Conservation (phyloP, 768 basidiomycete species). For the Xerocomus potaroensis region DNA sequence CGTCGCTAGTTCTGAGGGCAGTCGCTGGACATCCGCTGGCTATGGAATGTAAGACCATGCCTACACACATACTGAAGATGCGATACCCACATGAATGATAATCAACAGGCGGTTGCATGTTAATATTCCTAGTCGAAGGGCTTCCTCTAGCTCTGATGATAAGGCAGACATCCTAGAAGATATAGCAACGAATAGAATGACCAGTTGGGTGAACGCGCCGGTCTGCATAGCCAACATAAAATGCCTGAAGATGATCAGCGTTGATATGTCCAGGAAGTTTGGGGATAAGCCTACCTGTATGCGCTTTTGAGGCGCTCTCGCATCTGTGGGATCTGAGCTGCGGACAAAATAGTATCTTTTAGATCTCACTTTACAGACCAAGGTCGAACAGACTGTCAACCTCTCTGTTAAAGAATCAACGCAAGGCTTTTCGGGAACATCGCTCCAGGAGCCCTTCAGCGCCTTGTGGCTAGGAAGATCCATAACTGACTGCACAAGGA, state of each 20-base stretch:
- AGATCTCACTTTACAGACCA: constrained; percentile 46
- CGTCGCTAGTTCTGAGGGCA: neutral
- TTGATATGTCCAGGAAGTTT: neutral
- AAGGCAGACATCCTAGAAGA: constrained; percentile 52
- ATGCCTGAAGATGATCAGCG: constrained; percentile 37
- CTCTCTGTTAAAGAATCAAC: constrained; percentile 35
- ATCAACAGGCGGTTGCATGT: constrained; percentile 27
- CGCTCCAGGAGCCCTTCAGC: constrained; percentile 62
- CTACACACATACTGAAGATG: neutral
- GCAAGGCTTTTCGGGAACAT: constrained; percentile 41
- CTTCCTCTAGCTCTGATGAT: constrained; percentile 40
- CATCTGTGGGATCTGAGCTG: constrained; percentile 35
- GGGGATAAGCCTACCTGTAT: constrained; percentile 44
- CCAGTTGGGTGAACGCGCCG: constrained; percentile 67
- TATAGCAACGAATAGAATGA: constrained; percentile 59
- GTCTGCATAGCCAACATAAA: constrained; percentile 63
- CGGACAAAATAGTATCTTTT: neutral
- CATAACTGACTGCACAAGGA: neutral
- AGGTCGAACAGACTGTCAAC: constrained; percentile 30
- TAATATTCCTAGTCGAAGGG: constrained; percentile 28
- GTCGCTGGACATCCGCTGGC: constrained; percentile 12
- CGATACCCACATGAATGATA: constrained; percentile 29
- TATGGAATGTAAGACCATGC: constrained; percentile 10
- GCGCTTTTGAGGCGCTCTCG: constrained; percentile 43
- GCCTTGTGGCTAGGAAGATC: constrained; percentile 42